A percentile compares a stretch with the other conserved stretches of the same genome.
Evolutionary conservation across 2,329 filamentous ascomycete species (phyloP).

Genomic region (Cladosporium sp.): DNA sequence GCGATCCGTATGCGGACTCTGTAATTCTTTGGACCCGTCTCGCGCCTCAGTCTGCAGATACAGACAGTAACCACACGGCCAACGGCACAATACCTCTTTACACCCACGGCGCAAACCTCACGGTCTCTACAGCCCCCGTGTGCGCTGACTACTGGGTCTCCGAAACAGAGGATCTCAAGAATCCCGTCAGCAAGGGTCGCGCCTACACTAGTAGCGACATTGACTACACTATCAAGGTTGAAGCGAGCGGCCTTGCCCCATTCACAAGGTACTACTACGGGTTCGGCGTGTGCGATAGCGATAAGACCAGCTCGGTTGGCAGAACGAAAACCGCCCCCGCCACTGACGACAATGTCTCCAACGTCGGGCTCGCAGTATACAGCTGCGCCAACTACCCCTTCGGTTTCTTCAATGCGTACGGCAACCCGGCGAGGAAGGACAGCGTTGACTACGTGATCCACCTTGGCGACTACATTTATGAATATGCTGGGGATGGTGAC

Average conservation of each 20-base stretch:
- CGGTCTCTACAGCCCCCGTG: slow-evolving; percentile 55
- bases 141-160: slow-evolving; percentile 65
- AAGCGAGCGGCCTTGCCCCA: slow-evolving; percentile 58
- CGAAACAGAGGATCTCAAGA: slow-evolving; percentile 42
- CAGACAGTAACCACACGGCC: slow-evolving; percentile 46
- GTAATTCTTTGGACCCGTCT: slow-evolving; percentile 42
- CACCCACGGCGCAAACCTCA: slow-evolving; percentile 51
- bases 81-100: slow-evolving; percentile 53
- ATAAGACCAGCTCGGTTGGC: slow-evolving; percentile 59
- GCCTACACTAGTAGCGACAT: slow-evolving; percentile 69
- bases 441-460: slow-evolving; percentile 46
- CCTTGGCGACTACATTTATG: slow-evolving; percentile 60
- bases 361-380: slow-evolving; percentile 63
- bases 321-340: slow-evolving; percentile 66
- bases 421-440: slow-evolving; percentile 39
- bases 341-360: slow-evolving; percentile 51
- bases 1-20: slow-evolving; percentile 42
- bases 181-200: slow-evolving; percentile 52
- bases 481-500: slow-evolving; percentile 43
- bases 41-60: slow-evolving; percentile 38
- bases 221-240: slow-evolving; percentile 72
- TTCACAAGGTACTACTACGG: slow-evolving; percentile 68
- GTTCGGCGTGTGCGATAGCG: slow-evolving; percentile 63
- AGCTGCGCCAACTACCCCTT: slow-evolving; percentile 64
- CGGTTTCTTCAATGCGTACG: slow-evolving; percentile 35